Conservation (phyloP, 805 yeast genomes). For the Saturnispora galanensis region DNA sequence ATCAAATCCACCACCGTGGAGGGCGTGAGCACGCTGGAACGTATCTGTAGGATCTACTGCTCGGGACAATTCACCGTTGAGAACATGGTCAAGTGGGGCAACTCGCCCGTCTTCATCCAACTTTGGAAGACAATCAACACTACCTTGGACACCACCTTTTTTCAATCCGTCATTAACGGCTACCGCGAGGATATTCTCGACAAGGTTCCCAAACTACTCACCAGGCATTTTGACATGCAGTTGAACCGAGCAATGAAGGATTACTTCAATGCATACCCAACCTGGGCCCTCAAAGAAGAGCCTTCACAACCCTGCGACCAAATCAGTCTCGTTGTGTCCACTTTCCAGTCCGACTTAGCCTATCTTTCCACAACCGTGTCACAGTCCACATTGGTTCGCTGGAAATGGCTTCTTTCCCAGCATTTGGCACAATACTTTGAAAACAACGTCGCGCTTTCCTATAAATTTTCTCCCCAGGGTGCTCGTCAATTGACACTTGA, state of each 20-base stretch:
- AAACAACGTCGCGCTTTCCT: constrained; percentile 29
- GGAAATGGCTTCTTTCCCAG: constrained; percentile 20
- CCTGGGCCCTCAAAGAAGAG: constrained; percentile 18
- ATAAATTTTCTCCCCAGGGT: constrained; percentile 27
- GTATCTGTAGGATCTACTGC: constrained; percentile 33
- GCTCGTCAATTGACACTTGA: constrained; percentile 28
- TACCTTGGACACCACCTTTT: constrained; percentile 27
- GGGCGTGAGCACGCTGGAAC: constrained; percentile 24
- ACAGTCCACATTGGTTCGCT: constrained; percentile 20
- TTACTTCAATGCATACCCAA: constrained; percentile 24
- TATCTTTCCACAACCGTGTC: constrained; percentile 26
- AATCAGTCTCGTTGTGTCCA: constrained; percentile 19
- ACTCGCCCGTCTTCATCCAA: constrained; percentile 33
- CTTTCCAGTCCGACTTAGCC: constrained; percentile 21
- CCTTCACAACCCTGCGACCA: constrained; percentile 14
- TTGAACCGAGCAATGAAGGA: constrained; percentile 28
- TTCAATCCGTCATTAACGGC: constrained; percentile 33
- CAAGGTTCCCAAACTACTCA: constrained; percentile 23
- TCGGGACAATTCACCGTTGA: constrained; percentile 29
- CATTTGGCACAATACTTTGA: constrained; percentile 29
- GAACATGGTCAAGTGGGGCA: constrained; percentile 34
- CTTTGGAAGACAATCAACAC: constrained; percentile 29
- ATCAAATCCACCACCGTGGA: constrained; percentile 16
- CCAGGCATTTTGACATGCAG: constrained; percentile 27
- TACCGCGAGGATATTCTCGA: constrained; percentile 26